Conservation (phyloP, 495 filamentous ascomycete species). For the Penicillium cataractarum region DNA sequence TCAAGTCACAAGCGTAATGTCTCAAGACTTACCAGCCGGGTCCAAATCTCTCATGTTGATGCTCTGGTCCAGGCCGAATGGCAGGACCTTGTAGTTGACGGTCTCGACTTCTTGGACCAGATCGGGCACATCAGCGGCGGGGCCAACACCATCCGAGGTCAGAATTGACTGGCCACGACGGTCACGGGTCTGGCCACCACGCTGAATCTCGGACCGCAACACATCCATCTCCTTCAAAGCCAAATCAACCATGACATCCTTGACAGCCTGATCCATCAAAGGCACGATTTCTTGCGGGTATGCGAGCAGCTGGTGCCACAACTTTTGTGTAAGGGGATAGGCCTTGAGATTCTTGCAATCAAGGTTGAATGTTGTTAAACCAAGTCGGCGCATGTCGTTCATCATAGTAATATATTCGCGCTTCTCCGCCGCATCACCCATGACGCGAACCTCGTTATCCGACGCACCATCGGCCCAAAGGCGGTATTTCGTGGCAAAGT, state of each 20-base stretch:
- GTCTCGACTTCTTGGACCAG: slow-evolving; percentile 66
- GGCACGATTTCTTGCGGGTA: slow-evolving; percentile 96
- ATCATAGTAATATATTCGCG: slow-evolving; percentile 85
- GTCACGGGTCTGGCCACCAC: slow-evolving; percentile 32
- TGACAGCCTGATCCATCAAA: slow-evolving; percentile 91
- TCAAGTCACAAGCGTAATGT: not conserved
- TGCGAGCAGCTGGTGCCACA: slow-evolving; percentile 91
- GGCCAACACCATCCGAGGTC: slow-evolving; percentile 75
- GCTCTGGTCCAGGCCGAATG: slow-evolving; percentile 82
- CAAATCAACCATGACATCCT: slow-evolving; percentile 91
- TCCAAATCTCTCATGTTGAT: slow-evolving; percentile 96
- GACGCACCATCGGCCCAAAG: slow-evolving; percentile 84
- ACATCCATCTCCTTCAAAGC: slow-evolving; percentile 79
- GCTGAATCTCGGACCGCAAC: slow-evolving; percentile 61
- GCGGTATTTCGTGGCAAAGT: slow-evolving; percentile 90
- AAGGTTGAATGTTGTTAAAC: slow-evolving; percentile 80
- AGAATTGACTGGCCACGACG: slow-evolving; percentile 36
- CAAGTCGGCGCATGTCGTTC: slow-evolving; percentile 86
- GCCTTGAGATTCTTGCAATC: slow-evolving; percentile 88
- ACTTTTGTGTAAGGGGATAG: slow-evolving; percentile 87
- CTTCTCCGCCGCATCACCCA: slow-evolving; percentile 61
- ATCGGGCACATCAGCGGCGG: slow-evolving; percentile 76
- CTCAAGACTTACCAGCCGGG: slow-evolving; percentile 62
- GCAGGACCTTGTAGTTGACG: slow-evolving; percentile 81
- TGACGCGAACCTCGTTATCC: slow-evolving; percentile 67